Evolutionary conservation across 2,329 filamentous ascomycete genomes (phyloP).

Genomic region (Botryosphaeria dothidea): DNA sequence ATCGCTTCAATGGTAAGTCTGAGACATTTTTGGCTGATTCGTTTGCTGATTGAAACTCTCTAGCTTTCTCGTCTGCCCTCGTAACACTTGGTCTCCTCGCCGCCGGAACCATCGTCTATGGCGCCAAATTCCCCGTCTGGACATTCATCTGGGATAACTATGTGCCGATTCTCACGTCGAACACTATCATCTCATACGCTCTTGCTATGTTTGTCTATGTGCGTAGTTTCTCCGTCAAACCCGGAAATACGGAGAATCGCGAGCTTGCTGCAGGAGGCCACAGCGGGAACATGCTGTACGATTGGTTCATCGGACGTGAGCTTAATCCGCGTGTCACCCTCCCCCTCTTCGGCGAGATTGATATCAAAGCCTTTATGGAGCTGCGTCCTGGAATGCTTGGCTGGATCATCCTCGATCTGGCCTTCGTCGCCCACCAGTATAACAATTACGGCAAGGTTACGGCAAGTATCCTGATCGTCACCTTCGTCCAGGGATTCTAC

Average conservation of each 20-base stretch:
- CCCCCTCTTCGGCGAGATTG: constrained; percentile 79
- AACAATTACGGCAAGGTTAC: constrained; percentile 79
- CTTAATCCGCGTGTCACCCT: constrained; percentile 83
- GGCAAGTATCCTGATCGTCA: constrained; percentile 81
- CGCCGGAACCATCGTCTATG: constrained; percentile 73
- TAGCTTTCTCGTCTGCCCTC: constrained; percentile 75
- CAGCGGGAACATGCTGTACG: constrained; percentile 83
- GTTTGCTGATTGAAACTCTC: constrained; percentile 19
- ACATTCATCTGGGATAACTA: constrained; percentile 92
- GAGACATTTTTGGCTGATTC: neutral
- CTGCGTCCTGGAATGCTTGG: constrained; percentile 88
- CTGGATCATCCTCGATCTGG: constrained; percentile 82
- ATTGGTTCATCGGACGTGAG: constrained; percentile 96
- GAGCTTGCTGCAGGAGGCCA: constrained; percentile 81
- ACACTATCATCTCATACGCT: constrained; percentile 72
- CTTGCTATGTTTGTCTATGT: constrained; percentile 80
- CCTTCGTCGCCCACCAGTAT: constrained; percentile 87
- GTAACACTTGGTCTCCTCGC: constrained; percentile 70
- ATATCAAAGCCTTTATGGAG: constrained; percentile 89
- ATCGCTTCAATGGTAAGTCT: constrained; percentile 65
- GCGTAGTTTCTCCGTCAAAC: constrained; percentile 76
- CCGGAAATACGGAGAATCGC: constrained; percentile 70
- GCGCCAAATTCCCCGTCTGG: constrained; percentile 84
- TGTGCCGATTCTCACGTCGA: constrained; percentile 79
- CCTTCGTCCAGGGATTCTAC: constrained; percentile 77